Conservation (phyloP, 371 early-diverging fungal species). For the Mucor sp. region DNA sequence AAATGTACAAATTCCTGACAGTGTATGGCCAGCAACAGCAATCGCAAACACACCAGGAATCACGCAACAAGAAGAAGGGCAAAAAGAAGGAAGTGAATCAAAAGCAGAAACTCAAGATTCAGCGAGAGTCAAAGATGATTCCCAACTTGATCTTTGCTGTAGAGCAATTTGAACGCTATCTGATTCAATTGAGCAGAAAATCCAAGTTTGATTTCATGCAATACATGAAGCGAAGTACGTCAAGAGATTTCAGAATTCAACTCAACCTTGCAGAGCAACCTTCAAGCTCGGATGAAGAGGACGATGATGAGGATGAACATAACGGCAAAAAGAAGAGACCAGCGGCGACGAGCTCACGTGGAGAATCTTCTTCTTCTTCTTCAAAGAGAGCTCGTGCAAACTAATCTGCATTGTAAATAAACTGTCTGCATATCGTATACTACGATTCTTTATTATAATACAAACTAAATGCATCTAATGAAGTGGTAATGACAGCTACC, state of each 20-base stretch:
- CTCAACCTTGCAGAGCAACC: constrained; percentile 37
- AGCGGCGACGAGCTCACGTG: not conserved
- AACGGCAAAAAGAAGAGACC: not conserved
- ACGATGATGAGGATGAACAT: constrained; percentile 7
- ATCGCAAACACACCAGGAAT: not conserved
- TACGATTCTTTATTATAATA: constrained; percentile 55
- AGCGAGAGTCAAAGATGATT: constrained; percentile 66
- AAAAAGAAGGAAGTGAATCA: constrained; percentile 27
- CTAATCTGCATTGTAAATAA: not conserved
- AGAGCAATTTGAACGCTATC: constrained; percentile 70
- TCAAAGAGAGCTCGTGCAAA: not conserved
- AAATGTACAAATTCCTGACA: constrained; percentile 53
- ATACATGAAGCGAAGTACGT: constrained; percentile 70
- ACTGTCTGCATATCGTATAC: no score
- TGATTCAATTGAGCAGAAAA: constrained; percentile 67
- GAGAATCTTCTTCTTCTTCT: not conserved
- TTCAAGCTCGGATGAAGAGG: not conserved
- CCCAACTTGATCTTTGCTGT: constrained; percentile 66
- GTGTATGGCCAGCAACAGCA: constrained; percentile 41
- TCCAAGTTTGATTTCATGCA: constrained; percentile 68
- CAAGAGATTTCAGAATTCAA: constrained; percentile 71
- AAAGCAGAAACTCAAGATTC: constrained; percentile 50
- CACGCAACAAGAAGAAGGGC: constrained; percentile 18
- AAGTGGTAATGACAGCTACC: constrained; percentile 78
- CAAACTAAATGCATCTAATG: constrained; percentile 69